Evolutionary conservation across 768 basidiomycete species (phyloP), one percentile per base, ranked within the genome.

Genomic region (Tephrocybe rancida): DNA sequence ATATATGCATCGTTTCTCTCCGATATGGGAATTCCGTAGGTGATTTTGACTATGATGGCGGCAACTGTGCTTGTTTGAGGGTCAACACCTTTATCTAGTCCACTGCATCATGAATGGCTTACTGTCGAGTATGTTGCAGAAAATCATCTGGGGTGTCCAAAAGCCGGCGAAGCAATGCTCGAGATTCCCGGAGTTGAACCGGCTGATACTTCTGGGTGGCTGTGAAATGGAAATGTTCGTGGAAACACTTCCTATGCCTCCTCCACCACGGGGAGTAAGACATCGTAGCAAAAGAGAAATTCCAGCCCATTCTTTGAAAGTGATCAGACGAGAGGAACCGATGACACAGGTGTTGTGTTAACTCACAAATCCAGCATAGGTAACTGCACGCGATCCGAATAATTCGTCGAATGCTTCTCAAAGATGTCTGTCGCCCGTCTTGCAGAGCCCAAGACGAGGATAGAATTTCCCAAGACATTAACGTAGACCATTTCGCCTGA

Each of bases 1-100:
- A 77, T 64, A 50, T 73, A 71, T 3, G 70, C 69, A 44, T 77
- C 74, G 24, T 75, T 61, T n/a, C 62, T 53, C 3, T 63, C 59
- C 18, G 59, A 56, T 8, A 70, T 54, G 14, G 68, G 59, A 39
- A 73, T 60, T 9, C 74, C 73, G 49, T 75, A 76, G 8, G 63
- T 66, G 21, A 74, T 60, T 18, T 61, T 60, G 1, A 74, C 60
- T 5, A 70, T 69, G 2, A 67, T 61, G 16, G 63, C 66, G 6
- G 68, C 61, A 1, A 61, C 44, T 22, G 60, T 41, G 5, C 59
- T 59, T 34, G 49, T 8, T 2, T 1, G 37, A 16, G 26, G 34
- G 29, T 18, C 11, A 6, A 37, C 22, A 5, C 35, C 16, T 3
- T 24, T 1, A 11, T 11, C 10, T 10, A 37, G 7, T 11, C 16